Conservation (phyloP, 2,329 filamentous ascomycete species). For the Blumeria hordei region DNA sequence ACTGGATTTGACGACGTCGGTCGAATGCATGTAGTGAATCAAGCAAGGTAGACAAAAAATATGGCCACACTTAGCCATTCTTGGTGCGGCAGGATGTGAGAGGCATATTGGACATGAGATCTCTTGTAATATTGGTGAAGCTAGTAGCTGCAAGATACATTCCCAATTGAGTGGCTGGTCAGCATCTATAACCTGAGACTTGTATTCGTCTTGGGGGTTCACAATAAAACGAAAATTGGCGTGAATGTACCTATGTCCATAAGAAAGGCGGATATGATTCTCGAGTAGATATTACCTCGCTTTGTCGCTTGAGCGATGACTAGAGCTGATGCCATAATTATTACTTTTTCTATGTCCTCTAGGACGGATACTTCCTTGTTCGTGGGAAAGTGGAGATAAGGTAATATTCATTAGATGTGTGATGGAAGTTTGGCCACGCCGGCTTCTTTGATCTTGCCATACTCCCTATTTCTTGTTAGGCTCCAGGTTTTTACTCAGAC, state of each 20-base stretch:
- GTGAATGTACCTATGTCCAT: conserved; percentile 47
- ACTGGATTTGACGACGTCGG: conserved; percentile 34
- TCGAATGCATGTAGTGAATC: conserved; percentile 85
- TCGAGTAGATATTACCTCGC: conserved; percentile 32
- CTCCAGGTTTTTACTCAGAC: too few relatives aligned
- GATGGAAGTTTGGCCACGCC: conserved; percentile 87
- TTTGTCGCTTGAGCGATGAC: conserved; percentile 78
- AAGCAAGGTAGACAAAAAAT: conserved; percentile 90
- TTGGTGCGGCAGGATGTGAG: conserved; percentile 71
- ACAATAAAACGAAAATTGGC: conserved; percentile 97
- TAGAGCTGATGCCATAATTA: conserved; percentile 67
- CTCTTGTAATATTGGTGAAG: conserved; percentile 68
- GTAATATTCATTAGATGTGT: conserved; percentile 90
- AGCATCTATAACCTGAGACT: conserved; percentile 57
- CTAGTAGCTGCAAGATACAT: conserved; percentile 73
- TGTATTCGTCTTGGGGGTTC: conserved; percentile 56
- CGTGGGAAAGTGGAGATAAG: conserved; percentile 47
- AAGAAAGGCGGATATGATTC: conserved; percentile 2
- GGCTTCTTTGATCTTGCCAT: conserved; percentile 41
- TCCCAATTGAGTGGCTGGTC: conserved; percentile 82
- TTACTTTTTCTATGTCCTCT: conserved; percentile 36
- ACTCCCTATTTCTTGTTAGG: conserved; percentile 5
- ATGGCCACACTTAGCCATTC: conserved; percentile 93
- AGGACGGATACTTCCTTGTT: conserved; percentile 23
- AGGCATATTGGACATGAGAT: conserved; percentile 88